Conservation (phyloP, 2,329 filamentous ascomycete genomes). For the Alternaria arborescens region DNA sequence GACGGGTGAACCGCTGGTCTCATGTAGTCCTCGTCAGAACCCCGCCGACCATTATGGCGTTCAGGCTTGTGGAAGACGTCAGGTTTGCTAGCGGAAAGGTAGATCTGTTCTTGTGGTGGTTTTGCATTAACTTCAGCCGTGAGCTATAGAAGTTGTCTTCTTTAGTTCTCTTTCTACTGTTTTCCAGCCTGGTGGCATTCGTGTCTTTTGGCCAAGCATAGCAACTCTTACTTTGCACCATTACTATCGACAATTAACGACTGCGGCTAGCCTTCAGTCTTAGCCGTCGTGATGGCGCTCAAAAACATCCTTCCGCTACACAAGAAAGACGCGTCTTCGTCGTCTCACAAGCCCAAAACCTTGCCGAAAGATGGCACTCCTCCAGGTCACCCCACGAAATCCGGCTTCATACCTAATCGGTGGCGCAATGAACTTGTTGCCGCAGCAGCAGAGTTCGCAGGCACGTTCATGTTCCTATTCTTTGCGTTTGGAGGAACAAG, state of each 20-base stretch:
- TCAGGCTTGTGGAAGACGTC: background rate
- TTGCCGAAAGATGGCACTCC: background rate
- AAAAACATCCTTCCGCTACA: constrained; percentile 22
- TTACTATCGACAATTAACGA: background rate
- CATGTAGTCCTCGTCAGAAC: background rate
- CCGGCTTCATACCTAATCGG: constrained; percentile 11
- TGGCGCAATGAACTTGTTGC: constrained; percentile 51
- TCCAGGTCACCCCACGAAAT: background rate
- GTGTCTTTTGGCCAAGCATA: background rate
- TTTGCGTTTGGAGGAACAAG: constrained; percentile 52
- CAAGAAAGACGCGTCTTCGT: constrained; percentile 3
- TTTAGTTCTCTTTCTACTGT: background rate
- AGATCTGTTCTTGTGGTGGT: background rate
- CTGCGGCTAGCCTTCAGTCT: background rate
- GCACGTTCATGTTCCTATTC: constrained; percentile 54
- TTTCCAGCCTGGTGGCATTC: background rate
- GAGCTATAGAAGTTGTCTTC: background rate
- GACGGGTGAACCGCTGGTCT: background rate
- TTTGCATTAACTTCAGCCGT: background rate
- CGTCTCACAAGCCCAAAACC: constrained; percentile 2
- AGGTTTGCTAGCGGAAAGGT: background rate
- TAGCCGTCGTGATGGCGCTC: constrained; percentile 12
- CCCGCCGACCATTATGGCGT: background rate
- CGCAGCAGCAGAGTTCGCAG: constrained; percentile 48
- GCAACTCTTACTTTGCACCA: background rate